These are phyloP conservation scores for Coccomyxa sp. DNA, from an alignment of 139 green algal genomes.

Conservation along the genomic window DNA sequence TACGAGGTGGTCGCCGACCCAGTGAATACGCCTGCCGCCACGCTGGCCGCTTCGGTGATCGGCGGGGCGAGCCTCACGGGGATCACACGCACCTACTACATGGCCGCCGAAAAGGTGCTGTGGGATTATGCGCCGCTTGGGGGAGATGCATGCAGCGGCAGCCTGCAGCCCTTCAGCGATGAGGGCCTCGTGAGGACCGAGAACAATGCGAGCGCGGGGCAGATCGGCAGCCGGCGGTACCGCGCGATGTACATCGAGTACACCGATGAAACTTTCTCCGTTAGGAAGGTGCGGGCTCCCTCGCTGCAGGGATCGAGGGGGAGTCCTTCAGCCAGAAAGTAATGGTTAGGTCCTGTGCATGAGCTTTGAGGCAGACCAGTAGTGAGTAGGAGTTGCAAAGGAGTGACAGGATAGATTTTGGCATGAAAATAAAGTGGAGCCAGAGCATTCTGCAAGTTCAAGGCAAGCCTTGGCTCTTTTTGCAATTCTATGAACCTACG, in stretches of 20 bases:
- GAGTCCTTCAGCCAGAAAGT: too few species aligned
- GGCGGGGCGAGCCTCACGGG: background rate
- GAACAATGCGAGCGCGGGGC: background rate
- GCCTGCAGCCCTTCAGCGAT: conserved; percentile 20
- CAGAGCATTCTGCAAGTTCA: too few species aligned
- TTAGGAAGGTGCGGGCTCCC: background rate
- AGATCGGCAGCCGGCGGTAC: conserved; percentile 43
- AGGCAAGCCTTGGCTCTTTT: background rate
- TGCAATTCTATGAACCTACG: background rate
- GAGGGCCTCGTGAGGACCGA: conserved; percentile 31
- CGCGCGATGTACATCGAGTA: conserved; percentile 65
- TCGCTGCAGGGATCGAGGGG: too few species aligned
- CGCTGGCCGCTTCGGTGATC: too few species aligned
- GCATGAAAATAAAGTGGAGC: too few species aligned
- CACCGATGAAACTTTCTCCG: conserved; percentile 66
- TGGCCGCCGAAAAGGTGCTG: conserved; percentile 23
- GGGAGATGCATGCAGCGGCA: conserved; percentile 39
- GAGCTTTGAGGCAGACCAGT: too few species aligned
- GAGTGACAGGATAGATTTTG: too few species aligned
- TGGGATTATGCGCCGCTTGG: conserved; percentile 43
- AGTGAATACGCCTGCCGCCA: too few species aligned
- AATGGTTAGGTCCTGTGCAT: too few species aligned
- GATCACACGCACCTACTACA: conserved; percentile 42
- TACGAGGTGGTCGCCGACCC: conserved; percentile 23
- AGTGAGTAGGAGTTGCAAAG: too few species aligned